These are phyloP conservation scores for Cladosporium sp. DNA, from an alignment of 2,329 filamentous ascomycete genomes.

Conservation along the genomic window DNA sequence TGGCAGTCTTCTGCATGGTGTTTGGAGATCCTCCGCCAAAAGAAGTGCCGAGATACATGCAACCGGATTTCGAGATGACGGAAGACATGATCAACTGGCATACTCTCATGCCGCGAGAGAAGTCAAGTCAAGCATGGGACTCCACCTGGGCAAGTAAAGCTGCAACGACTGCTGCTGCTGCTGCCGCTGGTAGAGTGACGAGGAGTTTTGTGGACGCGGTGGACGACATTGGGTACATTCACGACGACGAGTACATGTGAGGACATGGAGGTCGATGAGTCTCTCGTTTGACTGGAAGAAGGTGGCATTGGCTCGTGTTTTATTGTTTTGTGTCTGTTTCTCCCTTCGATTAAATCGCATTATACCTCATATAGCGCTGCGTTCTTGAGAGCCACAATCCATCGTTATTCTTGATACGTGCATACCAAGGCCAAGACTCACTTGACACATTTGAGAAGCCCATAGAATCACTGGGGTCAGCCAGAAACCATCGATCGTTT, in stretches of 20 bases:
- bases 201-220: constrained; percentile 18
- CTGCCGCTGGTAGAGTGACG: constrained; percentile 1
- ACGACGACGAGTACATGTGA: constrained; percentile 25
- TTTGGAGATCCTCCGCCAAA: constrained; percentile 5
- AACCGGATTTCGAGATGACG: background rate
- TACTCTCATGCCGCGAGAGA: background rate
- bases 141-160: constrained; percentile 16
- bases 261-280: background rate
- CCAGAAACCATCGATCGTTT: no score
- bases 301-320: background rate
- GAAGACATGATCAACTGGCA: constrained; percentile 3
- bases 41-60: background rate
- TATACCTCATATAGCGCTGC: constrained; percentile 9
- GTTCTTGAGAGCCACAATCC: background rate
- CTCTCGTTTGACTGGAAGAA: background rate
- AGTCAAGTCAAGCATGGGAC: constrained; percentile 10
- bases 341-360: constrained; percentile 4
- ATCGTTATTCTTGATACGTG: background rate
- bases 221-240: constrained; percentile 26
- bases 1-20: constrained; percentile 2
- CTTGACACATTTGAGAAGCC: no score
- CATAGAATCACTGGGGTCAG: no score
- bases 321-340: background rate
- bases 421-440: no score
- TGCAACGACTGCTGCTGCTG: constrained; percentile 14